Conservation (phyloP, 1,139 yeast species). For the Sugiyamaella xylanicola region DNA sequence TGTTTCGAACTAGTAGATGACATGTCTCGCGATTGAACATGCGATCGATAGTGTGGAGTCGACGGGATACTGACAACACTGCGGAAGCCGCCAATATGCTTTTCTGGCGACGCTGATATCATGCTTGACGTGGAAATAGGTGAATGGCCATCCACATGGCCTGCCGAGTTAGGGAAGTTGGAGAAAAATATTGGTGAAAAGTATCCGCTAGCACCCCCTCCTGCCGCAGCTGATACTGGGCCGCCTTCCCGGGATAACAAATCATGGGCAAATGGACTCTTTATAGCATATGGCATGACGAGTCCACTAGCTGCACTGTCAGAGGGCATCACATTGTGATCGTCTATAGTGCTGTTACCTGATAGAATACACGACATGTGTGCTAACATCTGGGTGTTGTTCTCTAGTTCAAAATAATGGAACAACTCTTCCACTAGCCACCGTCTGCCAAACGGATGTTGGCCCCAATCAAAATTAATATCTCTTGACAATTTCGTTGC, state of each 20-base stretch:
- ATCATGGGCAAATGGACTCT: slow-evolving; percentile 28
- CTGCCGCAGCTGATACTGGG: background rate
- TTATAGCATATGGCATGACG: slow-evolving; percentile 10
- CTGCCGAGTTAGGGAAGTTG: background rate
- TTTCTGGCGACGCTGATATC: slow-evolving; percentile 34
- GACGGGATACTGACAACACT: slow-evolving; percentile 14
- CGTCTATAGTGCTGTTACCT: slow-evolving; percentile 22
- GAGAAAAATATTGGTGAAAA: slow-evolving; percentile 10
- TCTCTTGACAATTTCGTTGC: slow-evolving; percentile 29
- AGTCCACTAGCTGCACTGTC: slow-evolving; percentile 7
- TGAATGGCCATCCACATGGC: slow-evolving; percentile 3
- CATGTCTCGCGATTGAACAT: slow-evolving; percentile 18
- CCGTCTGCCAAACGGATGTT: slow-evolving; percentile 76
- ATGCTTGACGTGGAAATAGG: slow-evolving; percentile 29
- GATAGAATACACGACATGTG: slow-evolving; percentile 72
- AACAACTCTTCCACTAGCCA: slow-evolving; percentile 71
- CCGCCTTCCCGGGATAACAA: slow-evolving; percentile 24
- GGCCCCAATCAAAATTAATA: slow-evolving; percentile 58
- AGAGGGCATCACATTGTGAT: background rate
- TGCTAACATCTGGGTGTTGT: slow-evolving; percentile 87
- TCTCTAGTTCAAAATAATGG: slow-evolving; percentile 60
- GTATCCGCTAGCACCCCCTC: slow-evolving; percentile 21
- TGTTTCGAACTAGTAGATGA: slow-evolving; percentile 14
- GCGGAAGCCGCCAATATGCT: slow-evolving; percentile 24
- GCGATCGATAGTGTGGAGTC: slow-evolving; percentile 16